Conservation (phyloP, 1,139 yeast species). For the Geotrichum macrosporum region DNA sequence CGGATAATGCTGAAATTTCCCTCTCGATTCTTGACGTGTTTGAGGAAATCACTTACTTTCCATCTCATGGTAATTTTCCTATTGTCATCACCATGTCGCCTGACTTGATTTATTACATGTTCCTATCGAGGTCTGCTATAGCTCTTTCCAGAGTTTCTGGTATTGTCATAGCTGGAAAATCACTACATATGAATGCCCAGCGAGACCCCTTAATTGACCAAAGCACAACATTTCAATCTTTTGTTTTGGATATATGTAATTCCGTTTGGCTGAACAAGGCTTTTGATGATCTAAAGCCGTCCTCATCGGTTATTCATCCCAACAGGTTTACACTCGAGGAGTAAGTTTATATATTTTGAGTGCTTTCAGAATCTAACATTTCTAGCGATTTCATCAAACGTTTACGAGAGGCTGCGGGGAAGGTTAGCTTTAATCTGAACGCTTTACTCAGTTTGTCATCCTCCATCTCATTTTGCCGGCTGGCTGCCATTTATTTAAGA, state of each 20-base stretch:
- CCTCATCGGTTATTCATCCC: not conserved
- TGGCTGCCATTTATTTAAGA: conserved; percentile 47
- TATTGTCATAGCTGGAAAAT: conserved; percentile 47
- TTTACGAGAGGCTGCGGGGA: conserved; percentile 7
- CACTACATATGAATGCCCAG: conserved; percentile 30
- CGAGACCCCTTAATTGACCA: conserved; percentile 34
- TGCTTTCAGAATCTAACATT: no score
- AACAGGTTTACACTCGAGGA: conserved; percentile 8
- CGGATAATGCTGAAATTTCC: conserved; percentile 26
- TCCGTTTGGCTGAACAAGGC: conserved; percentile 21
- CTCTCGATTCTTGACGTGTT: conserved; percentile 28
- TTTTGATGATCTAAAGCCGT: conserved; percentile 8
- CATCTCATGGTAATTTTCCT: conserved; percentile 28
- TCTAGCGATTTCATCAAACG: conserved; percentile 10
- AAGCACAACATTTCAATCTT: conserved; percentile 8
- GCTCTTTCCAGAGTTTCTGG: conserved; percentile 48
- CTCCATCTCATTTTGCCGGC: conserved; percentile 27
- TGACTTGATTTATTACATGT: conserved; percentile 39
- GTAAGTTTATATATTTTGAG: no score
- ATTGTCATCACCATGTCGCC: conserved; percentile 42
- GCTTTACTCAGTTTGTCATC: conserved; percentile 12
- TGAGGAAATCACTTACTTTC: conserved; percentile 29
- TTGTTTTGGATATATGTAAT: conserved; percentile 19
- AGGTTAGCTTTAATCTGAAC: conserved; percentile 3
- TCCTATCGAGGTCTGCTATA: conserved; percentile 44